Percentiles rank a stretch among this genome's conserved stretches.
Conservation (phyloP, 768 basidiomycete genomes). For the Naganishia antarctica region DNA sequence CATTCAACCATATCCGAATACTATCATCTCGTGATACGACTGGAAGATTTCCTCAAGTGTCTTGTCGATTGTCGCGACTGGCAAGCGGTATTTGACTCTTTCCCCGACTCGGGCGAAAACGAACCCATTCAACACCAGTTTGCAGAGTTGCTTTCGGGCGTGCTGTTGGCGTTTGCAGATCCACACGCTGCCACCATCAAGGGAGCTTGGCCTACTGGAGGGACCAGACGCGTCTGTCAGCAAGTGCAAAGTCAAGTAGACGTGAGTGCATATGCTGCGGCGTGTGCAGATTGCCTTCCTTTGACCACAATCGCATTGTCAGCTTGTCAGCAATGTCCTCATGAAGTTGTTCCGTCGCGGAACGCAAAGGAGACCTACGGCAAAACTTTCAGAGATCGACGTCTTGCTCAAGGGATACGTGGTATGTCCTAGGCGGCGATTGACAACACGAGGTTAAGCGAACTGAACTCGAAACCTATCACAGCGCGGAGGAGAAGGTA, state of each 20-base stretch:
- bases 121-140: neutral
- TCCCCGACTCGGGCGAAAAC: neutral
- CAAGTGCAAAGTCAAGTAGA: neutral
- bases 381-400: conserved; percentile 3
- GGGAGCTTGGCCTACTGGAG: conserved; percentile 25
- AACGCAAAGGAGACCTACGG: neutral
- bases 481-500: conserved; percentile 15
- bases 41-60: conserved; percentile 30
- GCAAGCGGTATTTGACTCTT: neutral
- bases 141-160: conserved; percentile 23
- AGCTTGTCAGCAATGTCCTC: conserved; percentile 12
- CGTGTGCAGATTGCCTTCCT: too few relatives aligned
- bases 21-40: conserved; percentile 34
- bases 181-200: neutral
- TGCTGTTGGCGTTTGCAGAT: neutral
- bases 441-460: too few relatives aligned
- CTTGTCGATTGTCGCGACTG: neutral
- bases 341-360: conserved; percentile 16
- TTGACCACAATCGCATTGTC: too few relatives aligned
- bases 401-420: conserved; percentile 18
- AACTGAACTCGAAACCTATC: too few relatives aligned
- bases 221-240: neutral
- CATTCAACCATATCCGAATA: conserved; percentile 43
- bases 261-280: too few relatives aligned
- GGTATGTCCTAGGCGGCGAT: neutral